Evolutionary conservation across 805 yeast species (phyloP).

Genomic region (Wickerhamomyces sydowiorum): DNA sequence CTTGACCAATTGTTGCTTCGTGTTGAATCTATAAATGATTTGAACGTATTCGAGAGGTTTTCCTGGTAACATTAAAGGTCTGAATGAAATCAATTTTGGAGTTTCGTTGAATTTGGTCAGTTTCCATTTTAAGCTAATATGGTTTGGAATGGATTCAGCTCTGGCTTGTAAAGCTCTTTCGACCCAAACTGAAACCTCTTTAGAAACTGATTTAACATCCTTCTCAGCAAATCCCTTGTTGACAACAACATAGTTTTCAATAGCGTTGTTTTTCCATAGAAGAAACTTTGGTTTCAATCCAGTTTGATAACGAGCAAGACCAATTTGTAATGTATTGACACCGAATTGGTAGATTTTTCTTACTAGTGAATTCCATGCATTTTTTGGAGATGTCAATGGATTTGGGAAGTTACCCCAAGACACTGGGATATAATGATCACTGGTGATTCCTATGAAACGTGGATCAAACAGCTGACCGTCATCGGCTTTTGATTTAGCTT

Average conservation of each 20-base stretch:
- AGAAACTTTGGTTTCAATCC: conserved; percentile 60
- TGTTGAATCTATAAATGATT: conserved; percentile 56
- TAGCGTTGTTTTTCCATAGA: conserved; percentile 82
- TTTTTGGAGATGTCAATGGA: conserved; percentile 33
- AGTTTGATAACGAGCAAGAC: conserved; percentile 63
- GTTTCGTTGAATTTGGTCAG: conserved; percentile 59
- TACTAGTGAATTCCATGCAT: conserved; percentile 39
- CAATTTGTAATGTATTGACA: conserved; percentile 63
- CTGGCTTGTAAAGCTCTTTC: conserved; percentile 51
- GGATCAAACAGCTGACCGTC: conserved; percentile 29
- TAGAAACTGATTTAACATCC: conserved; percentile 41
- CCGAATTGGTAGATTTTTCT: conserved; percentile 61
- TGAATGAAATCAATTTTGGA: conserved; percentile 71
- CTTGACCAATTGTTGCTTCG: conserved; percentile 52
- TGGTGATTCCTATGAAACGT: conserved; percentile 34
- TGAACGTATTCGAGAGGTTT: conserved; percentile 51
- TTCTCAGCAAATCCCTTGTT: conserved; percentile 73
- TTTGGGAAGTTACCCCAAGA: conserved; percentile 40
- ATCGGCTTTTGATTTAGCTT: conserved; percentile 6
- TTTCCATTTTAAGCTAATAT: conserved; percentile 68
- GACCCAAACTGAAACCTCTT: conserved; percentile 54
- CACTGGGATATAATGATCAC: conserved; percentile 47
- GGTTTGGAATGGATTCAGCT: conserved; percentile 48
- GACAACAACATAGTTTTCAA: conserved; percentile 70
- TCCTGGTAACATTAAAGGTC: conserved; percentile 57